phyloP scores from a whole-genome alignment of 2,329 filamentous ascomycete species.

The Sporothrix pseudoabietina region DNA sequence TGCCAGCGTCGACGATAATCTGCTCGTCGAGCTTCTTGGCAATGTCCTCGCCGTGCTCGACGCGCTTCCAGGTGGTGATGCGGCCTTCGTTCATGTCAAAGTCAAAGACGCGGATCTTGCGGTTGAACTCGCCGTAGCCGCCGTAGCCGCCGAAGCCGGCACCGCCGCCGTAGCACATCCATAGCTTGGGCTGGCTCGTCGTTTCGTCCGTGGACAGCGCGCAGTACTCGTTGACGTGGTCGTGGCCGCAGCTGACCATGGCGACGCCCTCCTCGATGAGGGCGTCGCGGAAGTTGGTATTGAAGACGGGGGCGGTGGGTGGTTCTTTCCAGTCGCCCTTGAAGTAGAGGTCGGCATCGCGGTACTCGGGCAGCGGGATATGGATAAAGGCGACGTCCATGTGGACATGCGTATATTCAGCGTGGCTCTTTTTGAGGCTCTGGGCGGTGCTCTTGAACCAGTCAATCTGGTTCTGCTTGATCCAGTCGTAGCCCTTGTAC shows the following conservation, averaged over 20 bases:
- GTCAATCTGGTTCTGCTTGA: conserved; percentile 89
- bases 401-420: conserved; percentile 85
- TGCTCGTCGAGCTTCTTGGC: conserved; percentile 59
- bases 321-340: conserved; percentile 78
- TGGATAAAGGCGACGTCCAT: conserved; percentile 98
- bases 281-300: conserved; percentile 90
- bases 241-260: conserved; percentile 89
- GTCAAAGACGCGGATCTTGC: conserved; percentile 85
- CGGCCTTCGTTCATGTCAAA: conserved; percentile 88
- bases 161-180: conserved; percentile 98
- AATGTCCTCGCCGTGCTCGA: conserved; percentile 65
- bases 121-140: conserved; percentile 82
- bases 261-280: conserved; percentile 82
- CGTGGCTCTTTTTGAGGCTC: conserved; percentile 73
- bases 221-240: conserved; percentile 98
- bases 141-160: conserved; percentile 93
- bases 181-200: conserved; percentile 66
- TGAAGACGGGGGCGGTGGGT: conserved; percentile 85
- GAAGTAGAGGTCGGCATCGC: conserved; percentile 58
- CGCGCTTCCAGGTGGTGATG: conserved; percentile 88
- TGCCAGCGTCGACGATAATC: conserved; percentile 66
- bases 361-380: conserved; percentile 91
- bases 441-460: conserved; percentile 87
- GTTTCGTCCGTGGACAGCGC: conserved; percentile 62
- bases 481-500: conserved; percentile 94